phyloP scores from a whole-genome alignment of 768 basidiomycete genomes.

The Russula virescens region DNA sequence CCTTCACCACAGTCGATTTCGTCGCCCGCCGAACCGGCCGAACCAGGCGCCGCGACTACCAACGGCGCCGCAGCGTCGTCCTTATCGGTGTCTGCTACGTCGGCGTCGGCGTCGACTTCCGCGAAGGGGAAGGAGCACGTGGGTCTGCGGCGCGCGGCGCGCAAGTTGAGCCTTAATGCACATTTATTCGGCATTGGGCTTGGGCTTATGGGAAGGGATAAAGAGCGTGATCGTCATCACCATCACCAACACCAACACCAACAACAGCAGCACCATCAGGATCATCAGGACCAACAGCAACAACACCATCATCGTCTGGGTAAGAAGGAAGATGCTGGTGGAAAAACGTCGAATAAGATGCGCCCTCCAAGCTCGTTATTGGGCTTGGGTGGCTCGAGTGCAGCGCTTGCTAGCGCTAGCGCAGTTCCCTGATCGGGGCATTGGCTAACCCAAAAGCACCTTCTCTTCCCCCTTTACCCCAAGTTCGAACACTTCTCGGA shows the following conservation, averaged over 20 bases:
- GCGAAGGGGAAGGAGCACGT: constrained; percentile 34
- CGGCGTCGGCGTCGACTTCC: not conserved
- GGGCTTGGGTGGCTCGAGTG: not conserved
- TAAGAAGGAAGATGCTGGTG: constrained; percentile 11
- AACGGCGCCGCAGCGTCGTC: not conserved
- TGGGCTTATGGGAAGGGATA: constrained; percentile 8
- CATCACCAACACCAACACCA: not conserved
- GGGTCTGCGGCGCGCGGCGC: constrained; percentile 27
- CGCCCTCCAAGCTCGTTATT: not conserved
- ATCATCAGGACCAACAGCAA: too few species aligned
- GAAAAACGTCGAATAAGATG: constrained; percentile 2
- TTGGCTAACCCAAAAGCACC: too few species aligned
- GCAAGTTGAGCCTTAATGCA: constrained; percentile 65
- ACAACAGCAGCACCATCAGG: not conserved
- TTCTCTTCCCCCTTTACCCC: too few species aligned
- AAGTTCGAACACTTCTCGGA: too few species aligned
- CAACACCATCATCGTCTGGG: not conserved
- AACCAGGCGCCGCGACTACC: not conserved
- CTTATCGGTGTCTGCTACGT: not conserved
- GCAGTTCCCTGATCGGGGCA: not conserved
- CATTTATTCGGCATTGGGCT: constrained; percentile 51
- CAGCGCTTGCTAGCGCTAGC: not conserved
- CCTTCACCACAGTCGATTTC: not conserved
- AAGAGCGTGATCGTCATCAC: constrained; percentile 1
- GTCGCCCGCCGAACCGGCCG: not conserved